These are phyloP conservation scores for Macrotyloma uniflorum DNA, from an alignment of 306 rosid genomes.

Conservation along the genomic window DNA sequence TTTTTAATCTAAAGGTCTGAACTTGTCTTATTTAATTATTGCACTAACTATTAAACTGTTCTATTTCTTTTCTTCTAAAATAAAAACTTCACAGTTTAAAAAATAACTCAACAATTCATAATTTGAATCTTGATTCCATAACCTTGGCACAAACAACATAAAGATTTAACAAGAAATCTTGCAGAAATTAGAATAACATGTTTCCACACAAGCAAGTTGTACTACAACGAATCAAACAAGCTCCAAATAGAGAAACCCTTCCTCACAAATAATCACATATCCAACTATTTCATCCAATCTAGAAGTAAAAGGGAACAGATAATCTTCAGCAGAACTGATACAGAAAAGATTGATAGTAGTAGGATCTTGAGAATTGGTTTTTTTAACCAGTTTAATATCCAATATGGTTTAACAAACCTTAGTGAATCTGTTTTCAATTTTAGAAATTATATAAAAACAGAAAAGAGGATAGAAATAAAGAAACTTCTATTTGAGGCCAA, in stretches of 20 bases:
- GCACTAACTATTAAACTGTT: no score
- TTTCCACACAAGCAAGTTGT: neutral
- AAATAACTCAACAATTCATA: no score
- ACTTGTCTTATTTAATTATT: no score
- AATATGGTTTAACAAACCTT: neutral
- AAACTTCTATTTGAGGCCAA: no score
- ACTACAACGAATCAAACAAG: neutral
- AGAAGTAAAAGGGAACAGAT: neutral
- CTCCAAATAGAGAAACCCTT: neutral
- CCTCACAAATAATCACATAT: neutral
- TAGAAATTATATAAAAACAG: neutral
- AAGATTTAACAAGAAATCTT: neutral
- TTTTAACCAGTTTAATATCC: neutral
- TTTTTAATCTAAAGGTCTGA: no score
- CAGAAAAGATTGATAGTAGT: constrained; percentile 10
- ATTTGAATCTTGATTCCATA: no score
- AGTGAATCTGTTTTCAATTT: constrained; percentile 2
- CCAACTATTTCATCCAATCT: neutral
- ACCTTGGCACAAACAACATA: neutral
- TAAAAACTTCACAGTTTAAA: no score
- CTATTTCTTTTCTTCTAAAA: no score
- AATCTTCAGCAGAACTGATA: constrained; percentile 10
- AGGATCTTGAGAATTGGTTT: constrained; percentile 8
- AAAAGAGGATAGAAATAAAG: no score
- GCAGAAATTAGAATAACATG: neutral